A percentile compares a stretch with the other conserved stretches of the same genome.
These are phyloP conservation scores for Epichloe gansuensis DNA, from an alignment of 2,329 filamentous ascomycete species.

Conservation along the genomic window DNA sequence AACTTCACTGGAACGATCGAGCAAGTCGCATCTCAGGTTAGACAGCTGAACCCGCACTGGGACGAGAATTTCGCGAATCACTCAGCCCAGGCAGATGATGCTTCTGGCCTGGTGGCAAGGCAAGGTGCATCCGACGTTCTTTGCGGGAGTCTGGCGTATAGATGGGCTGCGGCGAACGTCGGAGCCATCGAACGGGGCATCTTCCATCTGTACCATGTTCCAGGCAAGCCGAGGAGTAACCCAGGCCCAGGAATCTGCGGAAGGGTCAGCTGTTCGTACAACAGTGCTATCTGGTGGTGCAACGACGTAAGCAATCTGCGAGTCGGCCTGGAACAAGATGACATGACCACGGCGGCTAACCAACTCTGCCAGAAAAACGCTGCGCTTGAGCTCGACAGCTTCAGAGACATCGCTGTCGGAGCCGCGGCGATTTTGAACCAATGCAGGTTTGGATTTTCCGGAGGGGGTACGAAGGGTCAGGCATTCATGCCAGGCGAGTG, in stretches of 20 bases:
- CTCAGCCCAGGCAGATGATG: not conserved
- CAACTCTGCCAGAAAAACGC: not conserved
- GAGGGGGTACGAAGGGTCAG: not conserved
- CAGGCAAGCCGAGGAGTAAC: not conserved
- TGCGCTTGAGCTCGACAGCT: not conserved
- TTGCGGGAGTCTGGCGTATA: too few species aligned
- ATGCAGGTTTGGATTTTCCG: not conserved
- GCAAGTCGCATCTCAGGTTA: not conserved
- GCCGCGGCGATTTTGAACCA: not conserved
- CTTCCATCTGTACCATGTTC: not conserved
- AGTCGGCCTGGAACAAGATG: not conserved
- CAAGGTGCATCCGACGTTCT: too few species aligned
- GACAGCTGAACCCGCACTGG: not conserved
- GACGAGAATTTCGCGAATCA: not conserved
- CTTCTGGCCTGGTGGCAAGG: too few species aligned
- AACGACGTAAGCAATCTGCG: constrained; percentile 1
- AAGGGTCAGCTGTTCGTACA: not conserved
- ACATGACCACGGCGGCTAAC: not conserved
- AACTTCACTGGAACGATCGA: not conserved
- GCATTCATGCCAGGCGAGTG: not conserved
- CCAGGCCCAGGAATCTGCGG: not conserved
- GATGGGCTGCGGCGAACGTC: too few species aligned
- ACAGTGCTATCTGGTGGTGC: constrained; percentile 2
- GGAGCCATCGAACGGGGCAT: not conserved
- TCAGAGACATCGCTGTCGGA: not conserved